A percentile compares a stretch with the other conserved stretches of the same genome.
These are phyloP conservation scores for Talaromyces ruber DNA, from an alignment of 495 filamentous ascomycete species.

Conservation along the genomic window DNA sequence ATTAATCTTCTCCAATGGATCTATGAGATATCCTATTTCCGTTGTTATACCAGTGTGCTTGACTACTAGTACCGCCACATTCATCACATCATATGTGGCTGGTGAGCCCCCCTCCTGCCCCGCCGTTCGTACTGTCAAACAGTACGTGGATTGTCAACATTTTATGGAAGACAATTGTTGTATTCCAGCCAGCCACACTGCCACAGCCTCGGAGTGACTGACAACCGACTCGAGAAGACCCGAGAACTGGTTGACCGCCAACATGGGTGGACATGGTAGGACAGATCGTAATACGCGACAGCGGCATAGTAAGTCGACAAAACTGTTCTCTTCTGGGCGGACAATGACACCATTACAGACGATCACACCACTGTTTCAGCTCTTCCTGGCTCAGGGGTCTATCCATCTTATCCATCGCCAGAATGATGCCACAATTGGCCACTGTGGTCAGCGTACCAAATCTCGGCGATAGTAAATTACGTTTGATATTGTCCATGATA, in stretches of 20 bases:
- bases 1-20: background rate
- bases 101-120: background rate
- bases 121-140: background rate
- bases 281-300: too few species aligned
- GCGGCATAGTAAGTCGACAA: too few species aligned
- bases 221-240: background rate
- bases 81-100: background rate
- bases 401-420: background rate
- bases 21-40: background rate
- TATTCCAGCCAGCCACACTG: background rate
- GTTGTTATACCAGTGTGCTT: background rate
- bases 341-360: background rate
- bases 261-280: background rate
- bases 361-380: background rate
- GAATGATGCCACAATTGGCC: background rate
- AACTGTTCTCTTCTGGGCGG: too few species aligned
- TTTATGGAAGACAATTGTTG: too few species aligned
- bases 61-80: background rate
- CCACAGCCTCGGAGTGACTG: background rate
- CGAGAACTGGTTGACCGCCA: background rate
- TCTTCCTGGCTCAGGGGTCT: background rate
- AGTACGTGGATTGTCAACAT: too few species aligned
- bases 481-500: background rate
- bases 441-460: background rate
- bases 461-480: background rate